These are phyloP conservation scores for Salvia miltiorrhiza DNA, from an alignment of 257 asterid genomes.

Conservation along the genomic window DNA sequence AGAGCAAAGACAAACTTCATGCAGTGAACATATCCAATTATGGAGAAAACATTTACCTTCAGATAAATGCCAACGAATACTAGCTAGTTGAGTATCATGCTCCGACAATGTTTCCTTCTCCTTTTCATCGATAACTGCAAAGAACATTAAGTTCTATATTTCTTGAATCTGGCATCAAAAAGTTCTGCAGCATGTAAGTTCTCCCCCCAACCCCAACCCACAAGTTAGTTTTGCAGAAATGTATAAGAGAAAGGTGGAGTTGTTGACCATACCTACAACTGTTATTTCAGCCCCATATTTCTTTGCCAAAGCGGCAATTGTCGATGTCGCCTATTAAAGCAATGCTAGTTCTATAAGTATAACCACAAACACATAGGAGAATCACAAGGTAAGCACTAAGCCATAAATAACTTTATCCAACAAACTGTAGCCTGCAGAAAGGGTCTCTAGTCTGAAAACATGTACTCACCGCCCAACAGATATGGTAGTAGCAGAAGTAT, in stretches of 20 bases:
- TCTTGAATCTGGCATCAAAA: constrained; percentile 25
- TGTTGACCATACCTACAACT: constrained; percentile 64
- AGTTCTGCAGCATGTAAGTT: constrained; percentile 13
- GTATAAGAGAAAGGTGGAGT: neutral
- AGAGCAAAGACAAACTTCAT: neutral
- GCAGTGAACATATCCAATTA: neutral
- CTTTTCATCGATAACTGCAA: constrained; percentile 89
- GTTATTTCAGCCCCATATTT: constrained; percentile 97
- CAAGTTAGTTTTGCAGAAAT: neutral
- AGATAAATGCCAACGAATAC: constrained; percentile 92
- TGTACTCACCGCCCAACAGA: neutral
- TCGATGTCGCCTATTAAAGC: constrained; percentile 68
- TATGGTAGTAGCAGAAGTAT: neutral
- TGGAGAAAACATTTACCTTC: constrained; percentile 50
- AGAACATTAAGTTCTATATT: constrained; percentile 22
- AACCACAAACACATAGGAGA: neutral
- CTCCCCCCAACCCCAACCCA: neutral
- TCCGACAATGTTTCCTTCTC: constrained; percentile 68
- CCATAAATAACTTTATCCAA: neutral
- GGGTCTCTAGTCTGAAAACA: neutral
- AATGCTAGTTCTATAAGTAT: constrained; percentile 5
- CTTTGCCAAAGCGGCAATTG: constrained; percentile 92
- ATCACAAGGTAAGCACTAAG: neutral
- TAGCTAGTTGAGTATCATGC: constrained; percentile 88
- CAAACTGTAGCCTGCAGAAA: neutral